Evolutionary conservation across 495 filamentous ascomycete genomes (phyloP), one percentile per base, ranked within the genome.

Genomic region (Neurospora intermedia): DNA sequence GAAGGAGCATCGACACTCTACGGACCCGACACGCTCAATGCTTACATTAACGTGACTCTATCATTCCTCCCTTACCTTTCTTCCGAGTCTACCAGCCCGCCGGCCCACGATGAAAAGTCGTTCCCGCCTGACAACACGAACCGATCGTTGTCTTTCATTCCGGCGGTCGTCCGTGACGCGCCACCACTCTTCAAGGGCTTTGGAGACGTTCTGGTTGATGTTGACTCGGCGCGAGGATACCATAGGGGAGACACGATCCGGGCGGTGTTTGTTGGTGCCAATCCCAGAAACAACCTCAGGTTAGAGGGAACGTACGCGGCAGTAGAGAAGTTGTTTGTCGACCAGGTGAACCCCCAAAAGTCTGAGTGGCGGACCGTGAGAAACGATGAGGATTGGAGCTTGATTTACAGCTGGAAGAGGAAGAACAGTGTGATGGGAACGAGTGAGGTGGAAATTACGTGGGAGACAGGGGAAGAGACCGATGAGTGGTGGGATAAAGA

Each of bases 1-100:
- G 96, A 99, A 83, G 96, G 96, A 69, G 96, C 94, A 18, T 96
- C 93, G 38, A 99, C 96, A 5, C 88, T 98, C 39, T 97, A 97
- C 82, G 96, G 96, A 0, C 93, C 93, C n/a, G 90, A 94, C 77
- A 97, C 93, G 23, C 86, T 98, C 6, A 90, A 93, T 45, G 95
- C 94, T 2, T 95, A 97, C 82, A 91, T 99, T 81, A 93, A 96
- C 79, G 82, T 94, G 43, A 96, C 93, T 6, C 85, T 91, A 43
- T 87, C 87, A 9, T 89, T 90, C 75, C 84, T 97, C 6, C 89
- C 89, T 3, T 92, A 92, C 77, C 87, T 99, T 7, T 78, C 18
- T 31, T 35, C 35, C 18, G 16, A 38, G 3, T 13, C 43, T 9
- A 42, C 81, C 18, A 76, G 84, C 1, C 87, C 89, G 3, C 81